A percentile compares a stretch with the other conserved stretches of the same genome.
Conservation (phyloP, 2,329 filamentous ascomycete genomes). For the Orbilia ellipsospora region DNA sequence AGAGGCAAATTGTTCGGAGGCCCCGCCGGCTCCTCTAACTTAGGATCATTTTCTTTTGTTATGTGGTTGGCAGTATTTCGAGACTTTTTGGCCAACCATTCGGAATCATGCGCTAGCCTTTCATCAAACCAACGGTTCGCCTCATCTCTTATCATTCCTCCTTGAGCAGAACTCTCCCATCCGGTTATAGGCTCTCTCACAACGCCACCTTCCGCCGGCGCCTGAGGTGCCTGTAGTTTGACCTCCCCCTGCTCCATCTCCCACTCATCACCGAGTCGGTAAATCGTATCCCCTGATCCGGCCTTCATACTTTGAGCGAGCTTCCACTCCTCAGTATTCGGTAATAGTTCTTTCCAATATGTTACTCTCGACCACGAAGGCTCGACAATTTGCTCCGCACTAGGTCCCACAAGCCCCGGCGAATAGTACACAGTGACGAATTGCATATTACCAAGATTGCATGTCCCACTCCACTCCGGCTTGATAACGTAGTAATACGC, state of each 20-base stretch:
- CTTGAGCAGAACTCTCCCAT: not conserved
- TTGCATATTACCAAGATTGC: conserved; percentile 1
- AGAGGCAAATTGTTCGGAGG: not conserved
- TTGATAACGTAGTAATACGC: conserved; percentile 10
- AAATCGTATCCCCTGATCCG: conserved; percentile 1
- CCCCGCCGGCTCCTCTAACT: not conserved
- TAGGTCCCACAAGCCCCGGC: not conserved
- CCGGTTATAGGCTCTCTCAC: not conserved
- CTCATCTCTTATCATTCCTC: not conserved
- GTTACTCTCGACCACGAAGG: conserved; percentile 6
- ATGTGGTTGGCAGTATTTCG: not conserved
- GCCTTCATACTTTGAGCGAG: not conserved
- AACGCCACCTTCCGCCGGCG: not conserved
- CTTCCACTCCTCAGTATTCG: not conserved
- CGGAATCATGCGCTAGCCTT: not conserved
- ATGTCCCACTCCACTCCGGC: not conserved
- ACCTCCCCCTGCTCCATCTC: conserved; percentile 3
- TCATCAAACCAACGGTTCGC: too few relatives aligned
- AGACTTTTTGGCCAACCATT: not conserved
- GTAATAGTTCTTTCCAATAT: conserved; percentile 6
- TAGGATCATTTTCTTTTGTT: not conserved
- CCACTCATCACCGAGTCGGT: conserved; percentile 10
- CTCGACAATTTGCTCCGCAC: conserved; percentile 6
- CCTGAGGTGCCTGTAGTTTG: not conserved
- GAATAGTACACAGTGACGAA: conserved; percentile 7